Evolutionary conservation across 202 grass and related monocot species (phyloP), one percentile per base, ranked within the genome.

Genomic region (Schoenoplectus tabernaemontani): DNA sequence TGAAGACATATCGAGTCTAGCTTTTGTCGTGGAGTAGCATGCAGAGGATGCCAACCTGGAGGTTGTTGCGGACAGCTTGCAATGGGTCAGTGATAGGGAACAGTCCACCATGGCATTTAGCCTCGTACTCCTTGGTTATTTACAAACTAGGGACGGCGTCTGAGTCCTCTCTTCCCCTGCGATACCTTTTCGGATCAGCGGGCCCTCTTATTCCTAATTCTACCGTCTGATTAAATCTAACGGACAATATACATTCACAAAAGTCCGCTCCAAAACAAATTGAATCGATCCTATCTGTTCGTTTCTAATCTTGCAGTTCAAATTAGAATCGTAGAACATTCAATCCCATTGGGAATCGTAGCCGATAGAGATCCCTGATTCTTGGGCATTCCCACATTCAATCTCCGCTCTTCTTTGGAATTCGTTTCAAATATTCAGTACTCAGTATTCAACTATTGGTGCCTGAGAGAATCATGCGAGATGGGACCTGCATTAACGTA

Each of bases 61-160:
- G 59, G 85, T 87, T 79, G 91, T 88, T 91, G 80, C 23, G 69
- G 83, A 88, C 88, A 93, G 89, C 87, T 86, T 88, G 88, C 75
- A 83, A 23, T 82, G 76, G 76, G 33, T 54, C 81, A 76, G 81
- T 82, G 78, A 81, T 28, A 59, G 75, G 68, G 47, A 63, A 28
- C 82, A 6, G 24, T 59, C 19, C 12, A 54, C 9, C 50, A 56
- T 36, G 50, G 2, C 12, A 19, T 51, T 76, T 56, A 57, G 15
- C 73, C 73, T 77, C 73, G 22, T 3, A 13, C 3, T 48, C 28
- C 5, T 1, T 5, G 0, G 2, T 71, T 71, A 71, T 71, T 71
- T 71, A 71, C 66, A 16, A 28, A 26, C 9, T 28, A 46, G 41
- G 66, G 22, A 70, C 33, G 7, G 61, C 2, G 58, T 28, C 9